phyloP scores from a whole-genome alignment of 148 eudicot species.

The Hydrangea macrophylla region DNA sequence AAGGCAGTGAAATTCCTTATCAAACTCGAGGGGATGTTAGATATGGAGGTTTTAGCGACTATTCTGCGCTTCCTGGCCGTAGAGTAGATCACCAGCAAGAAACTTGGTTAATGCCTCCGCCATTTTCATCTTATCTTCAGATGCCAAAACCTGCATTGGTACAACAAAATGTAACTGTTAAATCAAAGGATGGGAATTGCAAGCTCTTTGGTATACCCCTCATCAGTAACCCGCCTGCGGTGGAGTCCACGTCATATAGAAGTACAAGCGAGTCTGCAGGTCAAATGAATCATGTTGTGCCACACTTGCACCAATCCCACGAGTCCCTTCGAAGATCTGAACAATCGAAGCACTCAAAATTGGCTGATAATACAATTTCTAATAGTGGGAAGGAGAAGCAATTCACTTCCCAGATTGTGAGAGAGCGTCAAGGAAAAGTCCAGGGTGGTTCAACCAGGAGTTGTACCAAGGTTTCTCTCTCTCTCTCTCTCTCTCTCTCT shows the following conservation, averaged over 20 bases:
- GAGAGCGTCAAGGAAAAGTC: slow-evolving; percentile 51
- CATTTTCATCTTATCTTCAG: slow-evolving; percentile 48
- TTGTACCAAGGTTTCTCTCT: slow-evolving; percentile 72
- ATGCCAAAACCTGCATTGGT: slow-evolving; percentile 25
- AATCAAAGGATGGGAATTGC: slow-evolving; percentile 65
- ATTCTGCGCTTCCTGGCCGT: slow-evolving; percentile 35
- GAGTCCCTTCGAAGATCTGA: slow-evolving; percentile 51
- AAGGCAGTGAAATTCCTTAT: slow-evolving; percentile 39
- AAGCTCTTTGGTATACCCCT: slow-evolving; percentile 89
- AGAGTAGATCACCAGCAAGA: slow-evolving; percentile 51
- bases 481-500: slow-evolving; percentile 15
- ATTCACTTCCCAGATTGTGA: slow-evolving; percentile 22
- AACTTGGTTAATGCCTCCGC: slow-evolving; percentile 71
- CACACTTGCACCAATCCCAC: slow-evolving; percentile 30
- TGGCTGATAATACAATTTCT: slow-evolving; percentile 31
- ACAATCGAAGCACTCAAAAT: slow-evolving; percentile 44
- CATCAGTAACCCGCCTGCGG: slow-evolving; percentile 32
- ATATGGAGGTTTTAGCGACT: slow-evolving; percentile 50
- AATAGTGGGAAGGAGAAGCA: slow-evolving; percentile 50
- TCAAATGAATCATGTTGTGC: slow-evolving; percentile 20
- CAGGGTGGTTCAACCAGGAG: slow-evolving; percentile 71
- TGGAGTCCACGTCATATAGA: slow-evolving; percentile 28
- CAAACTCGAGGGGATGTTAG: slow-evolving; percentile 49
- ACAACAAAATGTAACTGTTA: slow-evolving; percentile 40
- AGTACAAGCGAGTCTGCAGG: slow-evolving; percentile 32